Evolutionary conservation across 139 green algal genomes (phyloP).

Genomic region (Closterium sp.): DNA sequence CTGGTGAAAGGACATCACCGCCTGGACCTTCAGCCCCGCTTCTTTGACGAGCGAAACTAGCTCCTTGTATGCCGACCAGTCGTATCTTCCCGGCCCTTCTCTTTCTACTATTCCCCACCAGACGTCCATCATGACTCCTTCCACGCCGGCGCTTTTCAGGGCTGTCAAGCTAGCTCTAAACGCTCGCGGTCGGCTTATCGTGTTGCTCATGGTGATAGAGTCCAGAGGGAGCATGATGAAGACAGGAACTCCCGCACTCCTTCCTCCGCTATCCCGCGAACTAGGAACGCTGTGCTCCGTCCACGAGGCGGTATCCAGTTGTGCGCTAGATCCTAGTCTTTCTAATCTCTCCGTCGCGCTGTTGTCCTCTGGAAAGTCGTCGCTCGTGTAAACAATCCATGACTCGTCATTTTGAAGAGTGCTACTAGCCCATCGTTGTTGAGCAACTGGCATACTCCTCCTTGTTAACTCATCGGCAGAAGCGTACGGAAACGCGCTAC

Average conservation of each 20-base stretch:
- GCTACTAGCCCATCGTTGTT: background rate
- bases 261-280: conserved; percentile 6
- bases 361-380: background rate
- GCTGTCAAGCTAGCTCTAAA: conserved; percentile 51
- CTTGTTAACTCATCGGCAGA: background rate
- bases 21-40: conserved; percentile 73
- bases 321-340: background rate
- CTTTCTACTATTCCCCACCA: conserved; percentile 81
- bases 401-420: background rate
- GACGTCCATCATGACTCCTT: conserved; percentile 67
- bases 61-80: conserved; percentile 57
- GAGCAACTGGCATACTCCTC: background rate
- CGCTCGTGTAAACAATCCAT: background rate
- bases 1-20: conserved; percentile 65
- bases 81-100: conserved; percentile 61
- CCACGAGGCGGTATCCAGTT: background rate
- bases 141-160: conserved; percentile 54
- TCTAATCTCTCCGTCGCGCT: background rate
- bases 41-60: conserved; percentile 66
- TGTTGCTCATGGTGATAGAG: conserved; percentile 69
- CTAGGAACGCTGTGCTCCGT: conserved; percentile 6
- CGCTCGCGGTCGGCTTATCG: conserved; percentile 35
- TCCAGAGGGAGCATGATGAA: conserved; percentile 99
- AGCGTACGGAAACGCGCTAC: background rate
- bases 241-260: conserved; percentile 67